Evolutionary conservation across 768 basidiomycete genomes (phyloP), one percentile per base, ranked within the genome.

Genomic region (Boletales sp.): DNA sequence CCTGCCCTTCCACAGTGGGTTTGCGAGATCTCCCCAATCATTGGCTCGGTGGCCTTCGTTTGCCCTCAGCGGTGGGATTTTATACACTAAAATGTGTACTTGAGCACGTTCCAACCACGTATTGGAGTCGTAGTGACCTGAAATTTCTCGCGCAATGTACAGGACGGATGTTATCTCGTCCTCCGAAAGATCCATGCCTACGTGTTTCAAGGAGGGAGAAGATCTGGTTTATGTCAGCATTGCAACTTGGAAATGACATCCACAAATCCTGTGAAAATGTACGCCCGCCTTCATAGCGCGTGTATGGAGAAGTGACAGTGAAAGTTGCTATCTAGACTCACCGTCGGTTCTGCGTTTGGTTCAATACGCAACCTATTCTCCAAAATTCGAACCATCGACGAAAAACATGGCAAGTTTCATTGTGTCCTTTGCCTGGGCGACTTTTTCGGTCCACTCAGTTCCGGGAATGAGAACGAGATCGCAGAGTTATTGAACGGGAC

Each of bases 371-470:
- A 82, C n/a, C 74, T 94, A 27, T 86, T 91, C 60, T 66, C 79
- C 50, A 97, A 93, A 74, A 79, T 97, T 59, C 84, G 81, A 52
- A 71, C 81, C 27, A 90, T 97, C 57, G 84, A 98, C 71, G 76
- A 82, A 47, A 97, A 95, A 71, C 90, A 97, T 68, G 94, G 94
- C 53, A 90, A 89, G 64, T 97, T 98, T 64, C 88, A 92, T 62
- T 77, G 90, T 48, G 79, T 85, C 8, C 75, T 94, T 45, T 90
- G 88, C 57, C 72, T 75, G 8, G 91, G 91, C n/a, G 87, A 92
- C 68, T 93, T 94, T 70, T 91, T 93, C 67, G 86, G 86, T 6
- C 76, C 76, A 2, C 61, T 72, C 13, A 48, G 45, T 6, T 50
- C 61, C 2, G 66, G 55, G 12, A 67, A 68, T 13, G 62, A 51